Percentiles rank a stretch among this genome's conserved stretches.
Conservation (phyloP, 768 basidiomycete genomes). For the Crassisporium funariophilum region DNA sequence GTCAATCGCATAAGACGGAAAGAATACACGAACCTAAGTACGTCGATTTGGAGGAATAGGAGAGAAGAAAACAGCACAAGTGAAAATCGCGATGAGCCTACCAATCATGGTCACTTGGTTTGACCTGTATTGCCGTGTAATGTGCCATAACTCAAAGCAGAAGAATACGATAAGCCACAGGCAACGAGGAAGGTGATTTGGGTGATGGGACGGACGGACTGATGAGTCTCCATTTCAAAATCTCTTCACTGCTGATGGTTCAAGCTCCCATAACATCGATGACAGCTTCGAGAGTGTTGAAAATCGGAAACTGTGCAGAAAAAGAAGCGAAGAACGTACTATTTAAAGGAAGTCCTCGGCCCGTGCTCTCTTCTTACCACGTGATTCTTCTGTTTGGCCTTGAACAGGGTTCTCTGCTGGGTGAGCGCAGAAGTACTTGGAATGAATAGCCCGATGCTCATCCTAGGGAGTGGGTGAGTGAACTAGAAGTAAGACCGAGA, state of each 20-base stretch:
- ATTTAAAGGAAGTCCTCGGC: slow-evolving; percentile 80
- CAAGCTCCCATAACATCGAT: not conserved
- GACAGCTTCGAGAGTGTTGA: not conserved
- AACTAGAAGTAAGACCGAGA: not conserved
- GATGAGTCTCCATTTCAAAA: slow-evolving; percentile 14
- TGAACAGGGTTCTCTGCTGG: slow-evolving; percentile 35
- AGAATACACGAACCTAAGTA: slow-evolving; percentile 29
- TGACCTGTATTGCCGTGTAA: not conserved
- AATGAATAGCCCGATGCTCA: slow-evolving; percentile 68
- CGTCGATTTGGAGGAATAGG: slow-evolving; percentile 6
- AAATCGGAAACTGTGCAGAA: not conserved
- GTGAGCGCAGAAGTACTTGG: slow-evolving; percentile 61
- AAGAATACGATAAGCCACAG: slow-evolving; percentile 15
- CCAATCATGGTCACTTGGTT: slow-evolving; percentile 9
- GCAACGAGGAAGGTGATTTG: slow-evolving; percentile 11
- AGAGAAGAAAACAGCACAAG: slow-evolving; percentile 2
- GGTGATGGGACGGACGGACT: slow-evolving; percentile 28
- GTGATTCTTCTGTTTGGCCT: slow-evolving; percentile 52
- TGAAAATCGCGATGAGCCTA: slow-evolving; percentile 10
- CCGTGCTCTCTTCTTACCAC: slow-evolving; percentile 82
- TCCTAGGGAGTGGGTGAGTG: slow-evolving; percentile 47
- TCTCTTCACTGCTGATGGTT: not conserved
- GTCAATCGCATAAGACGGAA: slow-evolving; percentile 2
- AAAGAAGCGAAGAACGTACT: not conserved
- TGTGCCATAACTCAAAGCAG: slow-evolving; percentile 6